These are phyloP conservation scores for Epichloe sylvatica DNA, from an alignment of 2,329 filamentous ascomycete species.

Conservation along the genomic window DNA sequence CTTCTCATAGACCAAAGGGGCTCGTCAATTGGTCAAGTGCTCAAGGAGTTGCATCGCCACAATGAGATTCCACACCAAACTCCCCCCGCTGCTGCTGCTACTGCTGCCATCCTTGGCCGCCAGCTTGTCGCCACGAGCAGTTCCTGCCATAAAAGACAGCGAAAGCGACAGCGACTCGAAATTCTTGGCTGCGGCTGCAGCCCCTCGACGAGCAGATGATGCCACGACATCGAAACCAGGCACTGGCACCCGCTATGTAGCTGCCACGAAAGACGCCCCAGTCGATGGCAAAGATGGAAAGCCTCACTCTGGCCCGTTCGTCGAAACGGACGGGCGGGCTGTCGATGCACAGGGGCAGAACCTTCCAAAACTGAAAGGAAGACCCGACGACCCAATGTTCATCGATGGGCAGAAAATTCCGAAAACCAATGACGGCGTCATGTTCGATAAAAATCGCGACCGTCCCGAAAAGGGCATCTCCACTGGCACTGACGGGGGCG, in stretches of 20 bases:
- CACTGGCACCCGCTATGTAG: conserved; percentile 20
- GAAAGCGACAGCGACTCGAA: conserved; percentile 9
- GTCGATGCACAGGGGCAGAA: conserved; percentile 23
- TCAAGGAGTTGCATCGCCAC: conserved; percentile 12
- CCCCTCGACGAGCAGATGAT: conserved; percentile 14
- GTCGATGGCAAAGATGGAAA: conserved; percentile 89
- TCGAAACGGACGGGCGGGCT: conserved; percentile 36
- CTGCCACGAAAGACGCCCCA: conserved; percentile 60
- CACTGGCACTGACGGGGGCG: conserved; percentile 76
- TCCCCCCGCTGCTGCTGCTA: conserved; percentile 44
- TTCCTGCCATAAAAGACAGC: conserved; percentile 9
- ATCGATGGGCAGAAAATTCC: conserved; percentile 49
- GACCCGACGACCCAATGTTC: conserved; percentile 36
- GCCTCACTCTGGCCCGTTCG: conserved; percentile 75
- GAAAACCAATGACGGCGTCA: conserved; percentile 63
- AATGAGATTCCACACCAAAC: conserved; percentile 46
- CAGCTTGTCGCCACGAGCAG: conserved; percentile 24
- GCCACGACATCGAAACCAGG: conserved; percentile 13
- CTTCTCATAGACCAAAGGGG: not conserved
- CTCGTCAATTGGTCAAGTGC: not conserved
- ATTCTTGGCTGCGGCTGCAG: conserved; percentile 10
- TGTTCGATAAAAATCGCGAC: conserved; percentile 72
- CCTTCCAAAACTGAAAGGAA: conserved; percentile 33
- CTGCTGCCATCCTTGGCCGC: conserved; percentile 42
- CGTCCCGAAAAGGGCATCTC: conserved; percentile 66